Percentiles rank a stretch among this genome's conserved stretches.
Evolutionary conservation across 768 basidiomycete species (phyloP).

Genomic region (Tulasnella sp.): DNA sequence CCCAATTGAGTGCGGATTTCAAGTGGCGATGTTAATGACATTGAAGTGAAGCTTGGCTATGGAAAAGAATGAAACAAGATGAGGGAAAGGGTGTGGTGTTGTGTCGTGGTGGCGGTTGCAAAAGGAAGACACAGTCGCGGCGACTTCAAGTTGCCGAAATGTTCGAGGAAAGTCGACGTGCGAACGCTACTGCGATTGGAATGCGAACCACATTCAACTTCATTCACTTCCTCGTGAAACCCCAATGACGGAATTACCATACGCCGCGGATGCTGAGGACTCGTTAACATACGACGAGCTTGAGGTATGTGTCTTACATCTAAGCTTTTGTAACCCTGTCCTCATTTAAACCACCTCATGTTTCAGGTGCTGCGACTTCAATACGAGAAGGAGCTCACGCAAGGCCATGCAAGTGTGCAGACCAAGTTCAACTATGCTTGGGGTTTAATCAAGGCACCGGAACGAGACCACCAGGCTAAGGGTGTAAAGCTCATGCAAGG

Average conservation of each 20-base stretch:
- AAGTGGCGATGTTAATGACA: constrained; percentile 7
- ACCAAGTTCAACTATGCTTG: constrained; percentile 97
- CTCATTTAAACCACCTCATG: background rate
- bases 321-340: background rate
- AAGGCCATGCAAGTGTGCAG: constrained; percentile 82
- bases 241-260: constrained; percentile 68
- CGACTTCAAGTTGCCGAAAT: background rate
- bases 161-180: background rate
- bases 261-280: constrained; percentile 89
- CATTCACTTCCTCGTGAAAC: background rate
- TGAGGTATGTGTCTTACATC: constrained; percentile 45
- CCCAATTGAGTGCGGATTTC: constrained; percentile 19
- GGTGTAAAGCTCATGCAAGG: constrained; percentile 90
- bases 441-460: constrained; percentile 90
- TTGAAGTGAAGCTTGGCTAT: background rate
- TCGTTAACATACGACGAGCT: constrained; percentile 85
- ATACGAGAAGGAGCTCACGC: constrained; percentile 78
- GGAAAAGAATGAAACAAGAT: background rate
- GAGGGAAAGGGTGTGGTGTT: background rate
- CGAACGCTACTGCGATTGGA: background rate
- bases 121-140: background rate
- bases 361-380: constrained; percentile 72
- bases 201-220: constrained; percentile 14
- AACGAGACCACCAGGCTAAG: constrained; percentile 78
- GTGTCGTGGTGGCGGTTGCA: constrained; percentile 1